Conservation (phyloP, 2,329 filamentous ascomycete genomes). For the Thermothelomyces thermophilus region DNA sequence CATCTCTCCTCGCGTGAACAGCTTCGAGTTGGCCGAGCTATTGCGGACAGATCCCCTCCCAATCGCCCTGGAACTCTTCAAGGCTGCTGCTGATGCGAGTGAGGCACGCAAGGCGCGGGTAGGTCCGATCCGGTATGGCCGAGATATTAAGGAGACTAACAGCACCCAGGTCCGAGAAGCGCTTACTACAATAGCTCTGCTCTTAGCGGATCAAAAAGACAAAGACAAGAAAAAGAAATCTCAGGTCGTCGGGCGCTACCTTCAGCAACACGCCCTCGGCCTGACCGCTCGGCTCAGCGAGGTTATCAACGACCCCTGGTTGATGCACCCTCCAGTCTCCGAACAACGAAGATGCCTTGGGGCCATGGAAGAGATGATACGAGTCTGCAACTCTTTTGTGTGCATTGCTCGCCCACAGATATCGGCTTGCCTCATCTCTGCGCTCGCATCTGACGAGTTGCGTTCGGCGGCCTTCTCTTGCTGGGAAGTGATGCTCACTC, state of each 20-base stretch:
- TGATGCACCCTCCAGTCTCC: slow-evolving; percentile 45
- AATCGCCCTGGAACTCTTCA: slow-evolving; percentile 75
- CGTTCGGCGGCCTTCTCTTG: slow-evolving; percentile 72
- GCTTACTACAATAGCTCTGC: slow-evolving; percentile 38
- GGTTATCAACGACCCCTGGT: slow-evolving; percentile 61
- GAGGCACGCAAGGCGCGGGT: slow-evolving; percentile 52
- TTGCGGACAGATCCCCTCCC: slow-evolving; percentile 68
- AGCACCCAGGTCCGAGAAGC: slow-evolving; percentile 40
- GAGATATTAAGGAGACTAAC: slow-evolving; percentile 23
- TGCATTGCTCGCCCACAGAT: slow-evolving; percentile 85
- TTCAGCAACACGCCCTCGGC: slow-evolving; percentile 77
- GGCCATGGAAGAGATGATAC: slow-evolving; percentile 84
- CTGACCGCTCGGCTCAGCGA: slow-evolving; percentile 80
- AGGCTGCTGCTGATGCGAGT: slow-evolving; percentile 64
- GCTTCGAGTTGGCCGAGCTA: slow-evolving; percentile 58
- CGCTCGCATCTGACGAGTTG: slow-evolving; percentile 67
- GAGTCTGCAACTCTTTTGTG: slow-evolving; percentile 64
- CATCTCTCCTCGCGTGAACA: slow-evolving; percentile 64
- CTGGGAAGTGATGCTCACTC: slow-evolving; percentile 72
- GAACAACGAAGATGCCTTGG: slow-evolving; percentile 74
- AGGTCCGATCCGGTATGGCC: slow-evolving; percentile 32
- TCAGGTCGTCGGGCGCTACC: slow-evolving; percentile 63
- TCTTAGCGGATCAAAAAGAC: slow-evolving; percentile 15
- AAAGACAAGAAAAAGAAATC: slow-evolving; percentile 37
- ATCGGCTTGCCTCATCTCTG: slow-evolving; percentile 83